Evolutionary conservation across 768 basidiomycete genomes (phyloP).

Genomic region (Rickenella mellea): DNA sequence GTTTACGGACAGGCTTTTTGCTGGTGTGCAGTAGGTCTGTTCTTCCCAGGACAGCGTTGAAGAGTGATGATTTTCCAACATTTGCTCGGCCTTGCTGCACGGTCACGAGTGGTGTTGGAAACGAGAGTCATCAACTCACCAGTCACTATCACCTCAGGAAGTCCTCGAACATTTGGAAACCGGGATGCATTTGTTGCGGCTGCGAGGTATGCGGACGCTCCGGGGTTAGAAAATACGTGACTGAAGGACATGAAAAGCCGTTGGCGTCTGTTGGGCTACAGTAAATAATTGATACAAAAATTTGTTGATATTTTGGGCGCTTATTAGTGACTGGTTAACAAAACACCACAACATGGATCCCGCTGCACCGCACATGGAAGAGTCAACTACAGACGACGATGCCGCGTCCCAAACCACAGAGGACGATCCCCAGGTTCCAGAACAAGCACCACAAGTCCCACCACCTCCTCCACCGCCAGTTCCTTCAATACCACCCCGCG

Average conservation of each 20-base stretch:
- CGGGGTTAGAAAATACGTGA: too few relatives aligned
- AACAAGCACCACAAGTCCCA: slow-evolving; percentile 37
- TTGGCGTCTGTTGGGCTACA: too few relatives aligned
- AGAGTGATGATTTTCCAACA: slow-evolving; percentile 64
- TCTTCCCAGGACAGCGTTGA: slow-evolving; percentile 59
- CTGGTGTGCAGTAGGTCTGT: slow-evolving; percentile 51
- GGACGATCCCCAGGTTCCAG: slow-evolving; percentile 72
- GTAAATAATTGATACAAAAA: too few relatives aligned
- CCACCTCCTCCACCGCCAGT: slow-evolving; percentile 22
- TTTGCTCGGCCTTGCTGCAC: slow-evolving; percentile 57
- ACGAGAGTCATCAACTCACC: not conserved
- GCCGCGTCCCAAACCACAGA: slow-evolving; percentile 78
- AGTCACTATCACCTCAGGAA: slow-evolving; percentile 15
- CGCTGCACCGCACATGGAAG: slow-evolving; percentile 18
- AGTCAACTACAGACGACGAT: slow-evolving; percentile 44
- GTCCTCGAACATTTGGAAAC: slow-evolving; percentile 13
- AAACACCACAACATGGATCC: not conserved
- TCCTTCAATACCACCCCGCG: slow-evolving; percentile 27
- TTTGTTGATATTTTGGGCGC: too few relatives aligned
- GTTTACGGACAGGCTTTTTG: slow-evolving; percentile 53
- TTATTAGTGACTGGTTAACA: not conserved
- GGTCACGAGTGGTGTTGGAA: not conserved
- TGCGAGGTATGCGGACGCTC: slow-evolving; percentile 14
- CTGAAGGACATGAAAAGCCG: too few relatives aligned
- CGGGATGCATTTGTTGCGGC: slow-evolving; percentile 11